Percentiles rank a stretch among this genome's conserved stretches.
phyloP scores from a whole-genome alignment of 345 rosid genomes.

The Camelina hispida region DNA sequence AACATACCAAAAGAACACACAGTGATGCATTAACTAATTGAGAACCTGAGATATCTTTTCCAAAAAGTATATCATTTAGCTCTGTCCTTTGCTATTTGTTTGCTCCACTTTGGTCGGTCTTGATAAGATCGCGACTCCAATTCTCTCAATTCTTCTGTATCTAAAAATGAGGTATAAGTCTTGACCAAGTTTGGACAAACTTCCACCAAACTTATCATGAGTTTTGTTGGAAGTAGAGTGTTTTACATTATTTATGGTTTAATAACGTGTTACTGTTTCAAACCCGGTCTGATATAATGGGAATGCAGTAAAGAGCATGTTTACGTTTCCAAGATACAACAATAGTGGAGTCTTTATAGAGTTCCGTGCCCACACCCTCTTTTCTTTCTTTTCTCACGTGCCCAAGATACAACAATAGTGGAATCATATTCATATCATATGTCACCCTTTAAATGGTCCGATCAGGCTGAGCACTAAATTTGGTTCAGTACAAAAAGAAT shows the following conservation, averaged over 20 bases:
- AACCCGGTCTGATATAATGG: conserved; percentile 5
- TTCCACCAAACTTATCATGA: background rate
- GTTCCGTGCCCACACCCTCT: conserved; percentile 46
- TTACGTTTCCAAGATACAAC: conserved; percentile 25
- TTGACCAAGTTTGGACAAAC: conserved; percentile 8
- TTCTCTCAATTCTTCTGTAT: background rate
- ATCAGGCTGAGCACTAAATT: background rate
- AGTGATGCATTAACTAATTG: conserved; percentile 17
- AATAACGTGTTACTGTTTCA: background rate
- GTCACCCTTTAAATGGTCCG: background rate
- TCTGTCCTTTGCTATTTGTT: conserved; percentile 36
- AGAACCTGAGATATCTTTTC: conserved; percentile 1
- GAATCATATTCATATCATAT: too few relatives aligned
- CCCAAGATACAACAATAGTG: too few relatives aligned
- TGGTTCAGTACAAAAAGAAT: background rate
- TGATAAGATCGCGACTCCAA: conserved; percentile 9
- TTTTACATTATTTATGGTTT: background rate
- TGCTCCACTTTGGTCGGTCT: conserved; percentile 25
- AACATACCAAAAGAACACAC: conserved; percentile 35
- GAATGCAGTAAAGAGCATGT: conserved; percentile 8
- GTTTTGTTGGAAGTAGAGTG: background rate
- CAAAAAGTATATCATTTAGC: conserved; percentile 18
- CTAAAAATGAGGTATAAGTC: conserved; percentile 10
- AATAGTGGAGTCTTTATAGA: conserved; percentile 50
- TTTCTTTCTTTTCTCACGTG: conserved; percentile 18